phyloP scores from a whole-genome alignment of 2,329 filamentous ascomycete genomes.

The Thyridium curvatum region DNA sequence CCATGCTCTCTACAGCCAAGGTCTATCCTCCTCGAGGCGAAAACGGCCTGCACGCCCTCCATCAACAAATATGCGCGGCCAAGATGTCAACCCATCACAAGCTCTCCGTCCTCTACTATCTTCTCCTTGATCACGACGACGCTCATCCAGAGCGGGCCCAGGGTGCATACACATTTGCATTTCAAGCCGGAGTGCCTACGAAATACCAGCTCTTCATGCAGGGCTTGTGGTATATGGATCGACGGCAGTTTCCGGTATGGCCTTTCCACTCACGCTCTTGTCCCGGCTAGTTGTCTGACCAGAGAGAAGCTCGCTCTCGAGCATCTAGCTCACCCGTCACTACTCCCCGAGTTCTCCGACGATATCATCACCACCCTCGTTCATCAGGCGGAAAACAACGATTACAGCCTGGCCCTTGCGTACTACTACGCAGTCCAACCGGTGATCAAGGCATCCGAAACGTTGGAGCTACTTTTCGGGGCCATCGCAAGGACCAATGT shows the following conservation, averaged over 20 bases:
- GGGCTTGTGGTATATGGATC: constrained; percentile 76
- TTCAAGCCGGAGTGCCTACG: constrained; percentile 58
- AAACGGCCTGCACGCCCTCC: constrained; percentile 59
- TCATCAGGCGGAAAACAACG: constrained; percentile 49
- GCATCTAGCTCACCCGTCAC: constrained; percentile 70
- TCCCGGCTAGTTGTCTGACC: background rate
- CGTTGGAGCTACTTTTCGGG: constrained; percentile 62
- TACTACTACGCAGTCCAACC: constrained; percentile 76
- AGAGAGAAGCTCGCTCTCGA: constrained; percentile 57
- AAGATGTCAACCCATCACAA: constrained; percentile 68
- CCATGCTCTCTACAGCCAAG: constrained; percentile 37
- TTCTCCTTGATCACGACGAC: constrained; percentile 67
- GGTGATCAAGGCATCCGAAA: constrained; percentile 56
- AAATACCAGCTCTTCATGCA: constrained; percentile 78
- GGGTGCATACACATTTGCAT: constrained; percentile 51
- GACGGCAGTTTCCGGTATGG: constrained; percentile 57
- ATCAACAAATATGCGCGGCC: constrained; percentile 61
- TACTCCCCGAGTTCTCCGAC: constrained; percentile 76
- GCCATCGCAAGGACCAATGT: constrained; percentile 63
- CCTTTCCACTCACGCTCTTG: background rate
- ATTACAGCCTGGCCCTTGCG: constrained; percentile 62
- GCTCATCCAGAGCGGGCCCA: constrained; percentile 40
- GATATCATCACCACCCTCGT: constrained; percentile 70
- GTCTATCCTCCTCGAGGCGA: constrained; percentile 71
- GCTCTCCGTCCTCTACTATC: constrained; percentile 76